Conservation (phyloP, 345 rosid genomes). For the Acer negundo region DNA sequence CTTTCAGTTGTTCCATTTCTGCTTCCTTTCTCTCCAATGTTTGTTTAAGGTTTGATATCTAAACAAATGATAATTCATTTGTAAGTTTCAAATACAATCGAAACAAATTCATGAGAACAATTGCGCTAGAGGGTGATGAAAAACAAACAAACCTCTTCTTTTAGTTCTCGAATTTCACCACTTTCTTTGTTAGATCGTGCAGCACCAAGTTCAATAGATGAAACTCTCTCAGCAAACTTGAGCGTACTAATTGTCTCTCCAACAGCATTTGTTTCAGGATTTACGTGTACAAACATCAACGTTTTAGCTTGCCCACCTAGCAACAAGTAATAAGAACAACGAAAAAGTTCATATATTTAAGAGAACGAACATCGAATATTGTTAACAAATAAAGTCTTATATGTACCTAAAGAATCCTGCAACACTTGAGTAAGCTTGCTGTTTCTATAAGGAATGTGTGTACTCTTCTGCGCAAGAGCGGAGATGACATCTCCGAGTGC, state of each 20-base stretch:
- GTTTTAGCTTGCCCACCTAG: conserved; percentile 98
- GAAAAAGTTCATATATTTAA: background rate
- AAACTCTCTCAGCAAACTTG: conserved; percentile 95
- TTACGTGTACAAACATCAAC: conserved; percentile 92
- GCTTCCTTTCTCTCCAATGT: conserved; percentile 82
- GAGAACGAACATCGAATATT: background rate
- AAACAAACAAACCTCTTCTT: conserved; percentile 69
- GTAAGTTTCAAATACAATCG: background rate
- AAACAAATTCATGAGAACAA: background rate
- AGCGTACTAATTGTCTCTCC: conserved; percentile 97
- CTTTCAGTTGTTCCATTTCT: conserved; percentile 71
- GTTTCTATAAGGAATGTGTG: conserved; percentile 90
- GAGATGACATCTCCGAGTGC: conserved; percentile 95
- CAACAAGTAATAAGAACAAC: background rate
- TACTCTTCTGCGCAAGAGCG: conserved; percentile 93
- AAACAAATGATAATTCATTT: background rate
- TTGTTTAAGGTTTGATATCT: conserved; percentile 83
- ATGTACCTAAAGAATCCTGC: conserved; percentile 87
- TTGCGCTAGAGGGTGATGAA: conserved; percentile 10
- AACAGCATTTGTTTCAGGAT: conserved; percentile 76
- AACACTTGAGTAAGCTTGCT: conserved; percentile 98
- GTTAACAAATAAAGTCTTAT: background rate
- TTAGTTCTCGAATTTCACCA: conserved; percentile 85
- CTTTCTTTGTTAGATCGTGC: conserved; percentile 92
- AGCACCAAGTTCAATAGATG: conserved; percentile 93